These are phyloP conservation scores for Copromyces sp. DNA, from an alignment of 495 filamentous ascomycete genomes.

Conservation along the genomic window DNA sequence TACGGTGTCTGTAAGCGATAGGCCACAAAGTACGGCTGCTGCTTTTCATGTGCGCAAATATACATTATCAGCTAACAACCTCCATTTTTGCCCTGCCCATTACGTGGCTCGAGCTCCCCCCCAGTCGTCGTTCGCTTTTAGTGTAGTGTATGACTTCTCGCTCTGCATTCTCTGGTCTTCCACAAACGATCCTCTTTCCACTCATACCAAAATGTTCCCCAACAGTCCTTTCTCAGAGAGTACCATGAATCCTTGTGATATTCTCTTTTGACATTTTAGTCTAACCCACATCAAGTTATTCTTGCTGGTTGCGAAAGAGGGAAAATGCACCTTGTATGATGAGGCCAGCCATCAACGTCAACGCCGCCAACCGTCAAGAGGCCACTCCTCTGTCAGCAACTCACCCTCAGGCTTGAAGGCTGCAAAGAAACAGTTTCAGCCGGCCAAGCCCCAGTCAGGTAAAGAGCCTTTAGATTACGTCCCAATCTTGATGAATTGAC, in stretches of 20 bases:
- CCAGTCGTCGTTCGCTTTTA: neutral
- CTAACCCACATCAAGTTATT: conserved; percentile 23
- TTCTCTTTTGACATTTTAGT: too few relatives aligned
- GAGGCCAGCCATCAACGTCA: conserved; percentile 44
- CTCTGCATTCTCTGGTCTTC: neutral
- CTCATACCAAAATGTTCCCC: too few relatives aligned
- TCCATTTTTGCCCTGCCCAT: neutral
- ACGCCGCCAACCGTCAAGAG: conserved; percentile 42
- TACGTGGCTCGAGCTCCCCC: too few relatives aligned
- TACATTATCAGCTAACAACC: neutral
- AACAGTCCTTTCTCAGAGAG: conserved; percentile 12
- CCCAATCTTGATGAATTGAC: conserved; percentile 28
- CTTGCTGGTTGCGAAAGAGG: conserved; percentile 36
- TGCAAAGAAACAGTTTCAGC: conserved; percentile 3
- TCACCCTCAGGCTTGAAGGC: conserved; percentile 1
- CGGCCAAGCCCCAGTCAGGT: conserved; percentile 20
- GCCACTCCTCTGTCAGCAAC: conserved; percentile 2
- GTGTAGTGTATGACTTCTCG: neutral
- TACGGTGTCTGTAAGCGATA: neutral
- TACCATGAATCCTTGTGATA: conserved; percentile 43
- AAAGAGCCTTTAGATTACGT: conserved; percentile 21
- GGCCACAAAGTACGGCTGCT: neutral
- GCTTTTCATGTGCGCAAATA: neutral
- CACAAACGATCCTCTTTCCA: neutral
- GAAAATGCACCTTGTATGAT: conserved; percentile 40